Conservation (phyloP, 768 basidiomycete genomes). For the Rhodocollybia butyracea region DNA sequence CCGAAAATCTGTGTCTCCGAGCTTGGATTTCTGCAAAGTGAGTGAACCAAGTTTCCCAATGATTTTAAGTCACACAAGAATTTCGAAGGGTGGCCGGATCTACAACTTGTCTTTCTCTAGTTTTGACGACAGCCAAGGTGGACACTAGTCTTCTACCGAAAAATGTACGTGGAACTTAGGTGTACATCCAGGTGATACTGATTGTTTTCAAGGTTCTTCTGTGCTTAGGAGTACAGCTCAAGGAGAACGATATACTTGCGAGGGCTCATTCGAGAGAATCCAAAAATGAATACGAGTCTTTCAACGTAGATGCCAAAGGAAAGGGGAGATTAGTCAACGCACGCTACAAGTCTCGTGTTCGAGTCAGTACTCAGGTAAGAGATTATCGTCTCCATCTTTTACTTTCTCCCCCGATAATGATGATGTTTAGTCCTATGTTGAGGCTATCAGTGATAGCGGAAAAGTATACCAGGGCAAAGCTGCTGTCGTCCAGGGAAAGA, state of each 20-base stretch:
- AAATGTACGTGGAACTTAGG: conserved; percentile 16
- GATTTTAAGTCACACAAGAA: background rate
- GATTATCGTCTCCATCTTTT: background rate
- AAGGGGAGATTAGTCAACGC: conserved; percentile 30
- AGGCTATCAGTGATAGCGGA: conserved; percentile 32
- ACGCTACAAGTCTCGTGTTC: conserved; percentile 39
- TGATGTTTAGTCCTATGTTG: conserved; percentile 23
- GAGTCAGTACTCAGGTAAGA: conserved; percentile 33
- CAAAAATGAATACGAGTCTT: conserved; percentile 29
- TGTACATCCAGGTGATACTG: background rate
- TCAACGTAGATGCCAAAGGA: conserved; percentile 22
- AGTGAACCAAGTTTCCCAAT: background rate
- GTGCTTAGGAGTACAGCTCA: conserved; percentile 25
- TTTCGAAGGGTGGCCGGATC: conserved; percentile 21
- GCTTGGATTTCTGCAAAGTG: conserved; percentile 36
- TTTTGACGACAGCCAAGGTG: conserved; percentile 9
- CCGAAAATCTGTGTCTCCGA: conserved; percentile 29
- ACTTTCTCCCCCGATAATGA: background rate
- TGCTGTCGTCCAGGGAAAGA: conserved; percentile 27
- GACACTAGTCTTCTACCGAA: conserved; percentile 12
- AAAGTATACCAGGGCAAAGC: conserved; percentile 28
- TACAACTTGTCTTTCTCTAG: background rate
- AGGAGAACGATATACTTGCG: conserved; percentile 31
- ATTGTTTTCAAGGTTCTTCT: conserved; percentile 23
- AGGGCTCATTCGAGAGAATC: conserved; percentile 27